A percentile compares a stretch with the other conserved stretches of the same genome.
Evolutionary conservation across 805 yeast species (phyloP).

Genomic region (Geotrichum ghanense): DNA sequence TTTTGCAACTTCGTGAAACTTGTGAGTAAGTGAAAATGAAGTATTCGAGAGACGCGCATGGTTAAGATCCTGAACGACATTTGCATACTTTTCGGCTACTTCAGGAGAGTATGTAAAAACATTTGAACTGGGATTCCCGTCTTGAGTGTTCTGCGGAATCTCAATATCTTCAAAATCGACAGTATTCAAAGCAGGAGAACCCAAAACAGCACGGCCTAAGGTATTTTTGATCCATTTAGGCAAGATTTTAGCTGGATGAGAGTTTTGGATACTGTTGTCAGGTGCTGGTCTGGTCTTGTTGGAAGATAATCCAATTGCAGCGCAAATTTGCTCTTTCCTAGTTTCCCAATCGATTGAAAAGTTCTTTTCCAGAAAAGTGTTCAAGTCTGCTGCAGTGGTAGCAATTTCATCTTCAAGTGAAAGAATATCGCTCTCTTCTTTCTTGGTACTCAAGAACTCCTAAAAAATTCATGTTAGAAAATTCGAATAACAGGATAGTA

Average conservation of each 20-base stretch:
- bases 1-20: slow-evolving; percentile 46
- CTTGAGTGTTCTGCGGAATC: slow-evolving; percentile 4
- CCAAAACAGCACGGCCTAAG: slow-evolving; percentile 27
- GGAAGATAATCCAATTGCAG: slow-evolving; percentile 47
- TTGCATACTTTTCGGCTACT: slow-evolving; percentile 45
- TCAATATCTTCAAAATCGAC: slow-evolving; percentile 19
- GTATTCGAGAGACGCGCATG: slow-evolving; percentile 48
- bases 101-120: slow-evolving; percentile 6
- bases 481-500: neutral
- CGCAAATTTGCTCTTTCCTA: slow-evolving; percentile 62
- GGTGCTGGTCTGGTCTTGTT: slow-evolving; percentile 13
- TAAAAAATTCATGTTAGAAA: slow-evolving; percentile 33
- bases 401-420: slow-evolving; percentile 74
- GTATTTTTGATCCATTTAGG: slow-evolving; percentile 24
- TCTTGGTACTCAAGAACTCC: slow-evolving; percentile 50
- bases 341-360: slow-evolving; percentile 76
- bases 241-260: slow-evolving; percentile 17
- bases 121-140: slow-evolving; percentile 3
- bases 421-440: slow-evolving; percentile 70
- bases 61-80: slow-evolving; percentile 57
- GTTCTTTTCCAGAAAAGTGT: slow-evolving; percentile 57
- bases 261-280: slow-evolving; percentile 24
- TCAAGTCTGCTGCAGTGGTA: slow-evolving; percentile 74
- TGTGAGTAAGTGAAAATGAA: slow-evolving; percentile 46
- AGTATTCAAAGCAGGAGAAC: slow-evolving; percentile 23